Conservation (phyloP, 345 rosid genomes). For the Alliaria petiolata region DNA sequence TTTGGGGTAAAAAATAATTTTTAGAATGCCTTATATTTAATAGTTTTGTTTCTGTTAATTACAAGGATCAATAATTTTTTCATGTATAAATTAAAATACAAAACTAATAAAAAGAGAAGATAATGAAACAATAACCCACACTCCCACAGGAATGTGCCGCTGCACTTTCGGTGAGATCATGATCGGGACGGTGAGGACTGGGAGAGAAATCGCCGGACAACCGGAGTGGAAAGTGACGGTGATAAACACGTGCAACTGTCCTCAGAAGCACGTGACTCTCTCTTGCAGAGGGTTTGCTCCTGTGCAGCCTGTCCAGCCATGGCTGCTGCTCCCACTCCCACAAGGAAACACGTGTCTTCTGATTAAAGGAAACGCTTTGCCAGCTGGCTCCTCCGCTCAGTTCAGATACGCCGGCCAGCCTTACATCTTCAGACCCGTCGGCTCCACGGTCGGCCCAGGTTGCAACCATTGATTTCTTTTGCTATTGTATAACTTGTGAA, state of each 20-base stretch:
- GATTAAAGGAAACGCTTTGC: slow-evolving; percentile 4
- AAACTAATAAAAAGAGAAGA: background rate
- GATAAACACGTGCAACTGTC: slow-evolving; percentile 19
- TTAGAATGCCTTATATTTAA: no score
- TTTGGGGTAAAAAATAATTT: no score
- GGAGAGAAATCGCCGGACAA: slow-evolving; percentile 1
- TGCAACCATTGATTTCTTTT: background rate
- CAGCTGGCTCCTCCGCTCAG: background rate
- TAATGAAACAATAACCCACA: background rate
- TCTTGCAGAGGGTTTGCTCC: slow-evolving; percentile 29
- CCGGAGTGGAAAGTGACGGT: slow-evolving; percentile 32
- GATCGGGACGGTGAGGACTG: slow-evolving; percentile 19
- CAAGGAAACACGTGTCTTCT: slow-evolving; percentile 24
- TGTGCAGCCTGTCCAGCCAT: slow-evolving; percentile 2
- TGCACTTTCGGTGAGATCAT: background rate
- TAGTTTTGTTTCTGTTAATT: no score
- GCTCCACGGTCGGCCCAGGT: background rate
- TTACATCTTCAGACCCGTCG: slow-evolving; percentile 17
- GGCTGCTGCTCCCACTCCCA: slow-evolving; percentile 2
- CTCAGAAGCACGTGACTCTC: slow-evolving; percentile 18
- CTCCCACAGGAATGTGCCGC: background rate
- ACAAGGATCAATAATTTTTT: no score
- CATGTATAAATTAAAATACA: no score
- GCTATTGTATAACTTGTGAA: background rate
- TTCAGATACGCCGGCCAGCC: slow-evolving; percentile 19